Base-by-base conservation (phyloP, 352 stramenopile genomes). In the Globisporangium nodosum region DNA sequence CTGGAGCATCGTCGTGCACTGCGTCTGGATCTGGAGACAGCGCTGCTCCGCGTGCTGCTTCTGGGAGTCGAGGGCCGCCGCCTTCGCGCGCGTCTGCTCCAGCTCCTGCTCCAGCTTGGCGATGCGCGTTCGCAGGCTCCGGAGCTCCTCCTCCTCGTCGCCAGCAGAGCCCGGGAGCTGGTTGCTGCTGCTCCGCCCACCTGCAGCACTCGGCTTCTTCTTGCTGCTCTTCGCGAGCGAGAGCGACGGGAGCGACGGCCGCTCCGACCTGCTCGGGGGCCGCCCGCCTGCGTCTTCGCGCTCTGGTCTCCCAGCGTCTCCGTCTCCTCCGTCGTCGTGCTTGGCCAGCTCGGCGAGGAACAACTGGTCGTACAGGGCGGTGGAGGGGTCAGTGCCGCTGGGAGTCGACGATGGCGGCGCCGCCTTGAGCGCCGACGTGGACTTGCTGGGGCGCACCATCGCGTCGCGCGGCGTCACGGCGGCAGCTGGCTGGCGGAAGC, bases 291-390 rank as follows among this genome's bases (percentile, higher is more conserved):
- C 1, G 35, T 64, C 58, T 15, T 60, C 52, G 11, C 55, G 43
- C 45, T 64, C 58, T 15, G 52, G 35, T 49, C 46, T 27, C 7
- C 24, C 24, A 27, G 24, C 24, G 47, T 12, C 31, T 49, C 15
- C 45, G 1, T 27, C 24, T 27, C 24, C 24, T 27, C 24, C 37
- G 18, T 53, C 40, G 8, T 60, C 37, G 15, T 91, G 81, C 31
- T 78, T 88, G 2, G 70, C 76, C 0, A 93, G 63, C 13, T 93
- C 83, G 0, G 73, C 74, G 0, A 91, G 64, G 52, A 93, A 93
- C 46, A 87, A 52, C 57, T 73, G 64, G 48, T 87, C 78, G 48
- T 75, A 78, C 4, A 49, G 48, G 20, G 81, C 42, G 42, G 20
- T 52, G 5, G 31, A 35, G 5, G 8, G 8, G 31, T 35, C 24